Evolutionary conservation across 352 stramenopile genomes (phyloP).

Genomic region (Plasmopara muralis): DNA sequence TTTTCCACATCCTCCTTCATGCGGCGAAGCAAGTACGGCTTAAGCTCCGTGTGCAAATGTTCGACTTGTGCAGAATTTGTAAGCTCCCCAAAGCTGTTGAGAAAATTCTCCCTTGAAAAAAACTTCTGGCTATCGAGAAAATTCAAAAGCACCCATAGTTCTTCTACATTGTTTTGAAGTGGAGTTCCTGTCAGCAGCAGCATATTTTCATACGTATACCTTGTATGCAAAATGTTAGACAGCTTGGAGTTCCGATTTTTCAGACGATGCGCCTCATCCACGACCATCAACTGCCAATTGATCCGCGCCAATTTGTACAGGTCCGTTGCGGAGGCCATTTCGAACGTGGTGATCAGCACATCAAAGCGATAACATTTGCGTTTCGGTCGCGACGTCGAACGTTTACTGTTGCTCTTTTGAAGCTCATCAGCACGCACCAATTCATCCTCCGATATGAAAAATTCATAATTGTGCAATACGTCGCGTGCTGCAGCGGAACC

Average conservation of each 20-base stretch:
- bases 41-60: constrained; percentile 81
- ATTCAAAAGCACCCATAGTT: constrained; percentile 98
- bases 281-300: constrained; percentile 94
- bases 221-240: constrained; percentile 69
- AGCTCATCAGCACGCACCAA: constrained; percentile 33
- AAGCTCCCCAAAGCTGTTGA: constrained; percentile 93
- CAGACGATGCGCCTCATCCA: constrained; percentile 99
- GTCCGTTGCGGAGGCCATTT: constrained; percentile 95
- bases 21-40: constrained; percentile 74
- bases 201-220: constrained; percentile 76
- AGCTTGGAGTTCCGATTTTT: constrained; percentile 98
- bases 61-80: constrained; percentile 82
- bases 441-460: constrained; percentile 71
- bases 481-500: constrained; percentile 87
- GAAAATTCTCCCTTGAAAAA: constrained; percentile 88
- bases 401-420: constrained; percentile 21
- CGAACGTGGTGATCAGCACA: constrained; percentile 99
- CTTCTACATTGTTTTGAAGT: constrained; percentile 87
- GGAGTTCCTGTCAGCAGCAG: constrained; percentile 88
- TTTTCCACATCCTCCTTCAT: constrained; percentile 91
- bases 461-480: constrained; percentile 93
- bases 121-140: constrained; percentile 96
- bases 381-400: constrained; percentile 27
- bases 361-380: constrained; percentile 92
- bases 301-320: constrained; percentile 90